Percentiles rank a stretch among this genome's conserved stretches.
phyloP scores from a whole-genome alignment of 2,329 filamentous ascomycete species.

The Incumbomyces lentus region DNA sequence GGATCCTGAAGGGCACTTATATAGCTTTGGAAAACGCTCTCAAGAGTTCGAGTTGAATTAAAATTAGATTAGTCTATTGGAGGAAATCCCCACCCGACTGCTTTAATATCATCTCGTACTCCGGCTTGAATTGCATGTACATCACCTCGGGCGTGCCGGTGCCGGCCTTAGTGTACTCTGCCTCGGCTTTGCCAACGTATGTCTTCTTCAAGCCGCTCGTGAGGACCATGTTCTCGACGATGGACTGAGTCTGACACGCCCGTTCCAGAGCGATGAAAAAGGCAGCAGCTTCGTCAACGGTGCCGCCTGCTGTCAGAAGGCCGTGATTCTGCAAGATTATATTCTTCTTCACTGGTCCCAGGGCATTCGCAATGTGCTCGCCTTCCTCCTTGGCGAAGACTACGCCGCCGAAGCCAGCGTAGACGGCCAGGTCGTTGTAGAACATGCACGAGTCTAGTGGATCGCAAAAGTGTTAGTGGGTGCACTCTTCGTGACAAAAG shows the following conservation, averaged over 20 bases:
- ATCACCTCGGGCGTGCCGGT: slow-evolving; percentile 49
- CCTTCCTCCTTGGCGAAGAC: slow-evolving; percentile 46
- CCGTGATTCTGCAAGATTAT: slow-evolving; percentile 28
- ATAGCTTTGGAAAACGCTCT: too few relatives aligned
- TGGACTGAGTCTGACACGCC: slow-evolving; percentile 31
- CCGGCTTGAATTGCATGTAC: slow-evolving; percentile 60
- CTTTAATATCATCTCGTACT: slow-evolving; percentile 59
- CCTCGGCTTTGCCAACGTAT: slow-evolving; percentile 58
- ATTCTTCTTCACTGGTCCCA: slow-evolving; percentile 18
- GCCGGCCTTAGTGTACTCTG: slow-evolving; percentile 55
- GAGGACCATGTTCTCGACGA: slow-evolving; percentile 23
- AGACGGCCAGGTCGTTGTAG: slow-evolving; percentile 28
- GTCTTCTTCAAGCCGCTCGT: slow-evolving; percentile 36
- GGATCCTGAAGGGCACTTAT: too few relatives aligned
- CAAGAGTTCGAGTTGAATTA: too few relatives aligned
- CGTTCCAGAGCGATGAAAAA: slow-evolving; percentile 43
- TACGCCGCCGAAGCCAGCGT: slow-evolving; percentile 42
- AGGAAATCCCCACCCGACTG: slow-evolving; percentile 49
- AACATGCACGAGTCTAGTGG: slow-evolving; percentile 30
- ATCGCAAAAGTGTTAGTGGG: too few relatives aligned
- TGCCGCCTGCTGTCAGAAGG: slow-evolving; percentile 38
- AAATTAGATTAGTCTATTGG: slow-evolving; percentile 2
- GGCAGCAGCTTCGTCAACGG: slow-evolving; percentile 43
- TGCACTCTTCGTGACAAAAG: too few relatives aligned
- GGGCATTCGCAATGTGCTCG: slow-evolving; percentile 32